phyloP scores from a whole-genome alignment of 2,329 filamentous ascomycete species.

The Ceratocystis huliohia region DNA sequence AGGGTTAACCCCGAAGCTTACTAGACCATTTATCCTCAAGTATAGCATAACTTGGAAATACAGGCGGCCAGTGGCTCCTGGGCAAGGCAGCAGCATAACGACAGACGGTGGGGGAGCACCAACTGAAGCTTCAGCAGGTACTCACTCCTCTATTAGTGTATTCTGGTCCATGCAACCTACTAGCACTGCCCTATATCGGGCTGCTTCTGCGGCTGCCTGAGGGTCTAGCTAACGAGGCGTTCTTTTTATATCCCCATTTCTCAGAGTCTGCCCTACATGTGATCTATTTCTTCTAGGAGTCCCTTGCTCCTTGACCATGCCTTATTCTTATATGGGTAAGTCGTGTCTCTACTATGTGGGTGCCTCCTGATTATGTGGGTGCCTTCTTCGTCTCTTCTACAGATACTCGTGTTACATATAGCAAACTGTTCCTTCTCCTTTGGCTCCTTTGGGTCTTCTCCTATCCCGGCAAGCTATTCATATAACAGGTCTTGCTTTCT shows the following conservation, averaged over 20 bases:
- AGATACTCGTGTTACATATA: neutral
- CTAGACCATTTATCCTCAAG: neutral
- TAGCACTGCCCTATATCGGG: neutral
- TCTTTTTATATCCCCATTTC: neutral
- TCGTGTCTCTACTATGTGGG: neutral
- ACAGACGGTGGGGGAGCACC: neutral
- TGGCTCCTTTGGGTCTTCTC: neutral
- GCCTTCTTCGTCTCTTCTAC: neutral
- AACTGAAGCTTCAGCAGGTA: neutral
- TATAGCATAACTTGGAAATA: too few species aligned
- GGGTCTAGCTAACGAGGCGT: neutral
- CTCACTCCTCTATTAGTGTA: neutral
- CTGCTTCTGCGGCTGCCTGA: neutral
- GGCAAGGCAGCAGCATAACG: slow-evolving; percentile 4
- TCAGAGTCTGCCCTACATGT: neutral
- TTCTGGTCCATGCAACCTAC: neutral
- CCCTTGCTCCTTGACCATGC: neutral
- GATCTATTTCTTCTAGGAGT: neutral
- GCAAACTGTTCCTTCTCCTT: neutral
- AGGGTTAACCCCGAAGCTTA: neutral
- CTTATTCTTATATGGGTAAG: neutral
- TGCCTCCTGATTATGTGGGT: neutral
- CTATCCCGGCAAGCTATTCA: neutral
- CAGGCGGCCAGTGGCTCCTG: neutral
- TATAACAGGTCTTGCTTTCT: neutral